These are phyloP conservation scores for Ustilaginoidea virens DNA, from an alignment of 2,329 filamentous ascomycete species.

Conservation along the genomic window DNA sequence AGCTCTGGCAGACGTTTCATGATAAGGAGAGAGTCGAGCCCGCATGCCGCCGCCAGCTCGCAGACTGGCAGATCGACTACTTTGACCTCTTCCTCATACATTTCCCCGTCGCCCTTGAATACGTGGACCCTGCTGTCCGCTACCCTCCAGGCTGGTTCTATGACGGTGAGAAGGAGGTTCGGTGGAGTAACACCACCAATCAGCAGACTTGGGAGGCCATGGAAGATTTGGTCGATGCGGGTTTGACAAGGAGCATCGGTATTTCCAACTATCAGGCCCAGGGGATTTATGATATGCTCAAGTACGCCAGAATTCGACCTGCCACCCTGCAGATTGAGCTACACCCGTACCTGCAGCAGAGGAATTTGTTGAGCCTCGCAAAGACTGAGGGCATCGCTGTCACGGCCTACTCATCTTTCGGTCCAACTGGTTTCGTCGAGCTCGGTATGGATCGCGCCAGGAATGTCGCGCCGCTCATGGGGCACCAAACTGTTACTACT, in stretches of 20 bases:
- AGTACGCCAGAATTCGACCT: constrained; percentile 59
- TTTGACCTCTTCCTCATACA: constrained; percentile 84
- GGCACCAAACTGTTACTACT: constrained; percentile 47
- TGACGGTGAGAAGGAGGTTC: constrained; percentile 45
- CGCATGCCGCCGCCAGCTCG: constrained; percentile 61
- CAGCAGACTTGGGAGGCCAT: constrained; percentile 74
- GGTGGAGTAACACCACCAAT: constrained; percentile 52
- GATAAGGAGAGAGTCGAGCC: constrained; percentile 61
- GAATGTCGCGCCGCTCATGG: constrained; percentile 54
- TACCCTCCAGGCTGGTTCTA: constrained; percentile 70
- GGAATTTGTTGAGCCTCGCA: constrained; percentile 52
- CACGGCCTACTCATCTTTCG: constrained; percentile 76
- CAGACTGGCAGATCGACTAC: constrained; percentile 75
- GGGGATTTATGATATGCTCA: constrained; percentile 63
- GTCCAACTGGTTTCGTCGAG: constrained; percentile 64
- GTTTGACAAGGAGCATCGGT: constrained; percentile 59
- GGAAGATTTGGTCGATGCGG: constrained; percentile 55
- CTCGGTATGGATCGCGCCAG: constrained; percentile 45
- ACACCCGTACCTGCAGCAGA: constrained; percentile 76
- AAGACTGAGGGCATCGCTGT: constrained; percentile 55
- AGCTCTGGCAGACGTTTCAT: constrained; percentile 90
- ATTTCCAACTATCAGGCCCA: constrained; percentile 72
- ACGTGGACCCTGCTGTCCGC: constrained; percentile 62
- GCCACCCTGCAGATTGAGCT: constrained; percentile 79
- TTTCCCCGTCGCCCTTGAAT: constrained; percentile 78